Conservation (phyloP, 2,329 filamentous ascomycete species). For the Domatiomyces globalis region DNA sequence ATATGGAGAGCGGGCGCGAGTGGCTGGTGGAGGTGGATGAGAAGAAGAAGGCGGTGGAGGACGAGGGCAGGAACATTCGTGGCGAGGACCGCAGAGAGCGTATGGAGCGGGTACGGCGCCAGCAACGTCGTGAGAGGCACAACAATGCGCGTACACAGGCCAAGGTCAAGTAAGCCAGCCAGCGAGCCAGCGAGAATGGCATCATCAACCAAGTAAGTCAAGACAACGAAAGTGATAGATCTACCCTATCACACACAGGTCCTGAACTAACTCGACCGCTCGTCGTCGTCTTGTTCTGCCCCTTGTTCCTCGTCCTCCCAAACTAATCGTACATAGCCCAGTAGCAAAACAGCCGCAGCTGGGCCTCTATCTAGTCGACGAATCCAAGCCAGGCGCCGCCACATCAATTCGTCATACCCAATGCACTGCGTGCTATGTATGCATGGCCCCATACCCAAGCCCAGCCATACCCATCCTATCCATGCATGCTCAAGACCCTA, state of each 20-base stretch:
- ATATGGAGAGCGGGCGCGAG: constrained; percentile 67
- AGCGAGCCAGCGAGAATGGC: not conserved
- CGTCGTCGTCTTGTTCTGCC: no score
- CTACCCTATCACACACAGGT: no score
- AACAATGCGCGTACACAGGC: constrained; percentile 31
- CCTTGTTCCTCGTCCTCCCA: no score
- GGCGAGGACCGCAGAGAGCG: constrained; percentile 52
- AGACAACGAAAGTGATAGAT: no score
- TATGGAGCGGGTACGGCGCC: constrained; percentile 47
- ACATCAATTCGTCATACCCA: not conserved
- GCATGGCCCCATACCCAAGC: not conserved
- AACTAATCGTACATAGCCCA: no score
- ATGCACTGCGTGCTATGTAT: not conserved
- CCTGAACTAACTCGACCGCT: no score
- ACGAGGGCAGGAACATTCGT: constrained; percentile 45
- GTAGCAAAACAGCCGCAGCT: no score
- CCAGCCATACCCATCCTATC: not conserved
- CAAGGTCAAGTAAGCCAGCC: not conserved
- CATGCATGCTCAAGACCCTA: not conserved
- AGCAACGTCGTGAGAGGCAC: constrained; percentile 54
- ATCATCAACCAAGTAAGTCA: not conserved
- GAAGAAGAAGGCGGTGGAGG: constrained; percentile 44
- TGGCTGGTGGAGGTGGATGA: constrained; percentile 89
- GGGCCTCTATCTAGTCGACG: not conserved
- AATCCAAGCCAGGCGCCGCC: not conserved